Percentiles rank a stretch among this genome's conserved stretches.
These are phyloP conservation scores for Pseudogymnoascus sp. DNA, from an alignment of 2,329 filamentous ascomycete species.

Conservation along the genomic window DNA sequence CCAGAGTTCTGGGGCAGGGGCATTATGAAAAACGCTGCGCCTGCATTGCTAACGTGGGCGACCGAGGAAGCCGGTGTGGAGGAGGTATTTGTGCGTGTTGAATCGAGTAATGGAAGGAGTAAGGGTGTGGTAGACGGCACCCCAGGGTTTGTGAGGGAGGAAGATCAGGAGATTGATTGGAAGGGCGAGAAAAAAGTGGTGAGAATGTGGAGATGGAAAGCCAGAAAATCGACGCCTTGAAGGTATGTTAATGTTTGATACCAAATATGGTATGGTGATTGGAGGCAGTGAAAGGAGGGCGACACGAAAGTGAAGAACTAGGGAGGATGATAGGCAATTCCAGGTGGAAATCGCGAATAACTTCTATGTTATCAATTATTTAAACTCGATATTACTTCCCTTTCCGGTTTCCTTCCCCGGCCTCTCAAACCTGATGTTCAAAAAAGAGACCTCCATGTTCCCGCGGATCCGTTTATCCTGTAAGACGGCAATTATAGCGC, in stretches of 20 bases:
- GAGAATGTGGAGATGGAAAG: conserved; percentile 2
- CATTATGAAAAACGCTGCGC: conserved; percentile 3
- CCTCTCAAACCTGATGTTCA: background rate
- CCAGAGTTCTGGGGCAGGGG: background rate
- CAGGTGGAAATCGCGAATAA: background rate
- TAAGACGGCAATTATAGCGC: background rate
- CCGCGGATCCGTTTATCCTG: background rate
- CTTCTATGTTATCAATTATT: background rate
- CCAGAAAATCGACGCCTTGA: background rate
- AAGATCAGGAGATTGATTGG: conserved; percentile 3
- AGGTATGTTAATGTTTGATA: background rate
- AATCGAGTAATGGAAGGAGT: conserved; percentile 3
- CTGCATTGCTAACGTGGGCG: background rate
- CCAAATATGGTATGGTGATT: background rate
- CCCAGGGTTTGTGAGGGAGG: background rate
- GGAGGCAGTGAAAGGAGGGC: background rate
- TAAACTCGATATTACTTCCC: background rate
- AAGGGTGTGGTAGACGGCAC: background rate
- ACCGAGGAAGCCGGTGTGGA: background rate
- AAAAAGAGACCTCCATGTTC: background rate
- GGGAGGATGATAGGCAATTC: background rate
- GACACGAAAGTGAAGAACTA: background rate
- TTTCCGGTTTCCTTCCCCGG: background rate
- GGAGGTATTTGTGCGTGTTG: conserved; percentile 7
- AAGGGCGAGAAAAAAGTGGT: background rate